Conservation (phyloP, 331 rosid genomes). For the Arachis monticola region DNA sequence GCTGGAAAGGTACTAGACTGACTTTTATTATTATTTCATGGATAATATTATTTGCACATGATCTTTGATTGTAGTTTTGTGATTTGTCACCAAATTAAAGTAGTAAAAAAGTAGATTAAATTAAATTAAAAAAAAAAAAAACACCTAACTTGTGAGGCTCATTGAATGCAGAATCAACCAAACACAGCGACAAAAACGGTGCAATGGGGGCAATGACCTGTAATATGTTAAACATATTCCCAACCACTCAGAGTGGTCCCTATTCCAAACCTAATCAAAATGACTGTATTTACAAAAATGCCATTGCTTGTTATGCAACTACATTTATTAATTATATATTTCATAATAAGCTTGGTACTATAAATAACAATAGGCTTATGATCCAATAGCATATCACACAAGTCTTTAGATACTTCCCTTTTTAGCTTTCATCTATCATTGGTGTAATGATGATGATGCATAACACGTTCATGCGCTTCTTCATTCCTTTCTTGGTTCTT, state of each 20-base stretch:
- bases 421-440: background rate
- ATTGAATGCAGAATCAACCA: conserved; percentile 15
- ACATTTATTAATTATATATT: too few relatives aligned
- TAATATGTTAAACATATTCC: background rate
- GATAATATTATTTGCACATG: too few relatives aligned
- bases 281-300: background rate
- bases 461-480: conserved; percentile 3
- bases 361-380: conserved; percentile 15
- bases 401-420: background rate
- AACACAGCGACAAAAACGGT: conserved; percentile 35
- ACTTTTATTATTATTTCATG: too few relatives aligned
- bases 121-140: background rate
- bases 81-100: too few relatives aligned
- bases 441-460: background rate
- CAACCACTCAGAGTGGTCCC: conserved; percentile 5
- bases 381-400: conserved; percentile 1
- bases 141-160: background rate
- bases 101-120: too few relatives aligned
- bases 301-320: background rate
- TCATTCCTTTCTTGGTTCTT: conserved; percentile 2
- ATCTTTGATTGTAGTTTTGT: too few relatives aligned
- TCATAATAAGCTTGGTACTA: background rate
- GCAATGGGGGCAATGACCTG: background rate
- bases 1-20: too few relatives aligned
- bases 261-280: background rate